Evolutionary conservation across 345 rosid species (phyloP).

Genomic region (Carallia brachiata): DNA sequence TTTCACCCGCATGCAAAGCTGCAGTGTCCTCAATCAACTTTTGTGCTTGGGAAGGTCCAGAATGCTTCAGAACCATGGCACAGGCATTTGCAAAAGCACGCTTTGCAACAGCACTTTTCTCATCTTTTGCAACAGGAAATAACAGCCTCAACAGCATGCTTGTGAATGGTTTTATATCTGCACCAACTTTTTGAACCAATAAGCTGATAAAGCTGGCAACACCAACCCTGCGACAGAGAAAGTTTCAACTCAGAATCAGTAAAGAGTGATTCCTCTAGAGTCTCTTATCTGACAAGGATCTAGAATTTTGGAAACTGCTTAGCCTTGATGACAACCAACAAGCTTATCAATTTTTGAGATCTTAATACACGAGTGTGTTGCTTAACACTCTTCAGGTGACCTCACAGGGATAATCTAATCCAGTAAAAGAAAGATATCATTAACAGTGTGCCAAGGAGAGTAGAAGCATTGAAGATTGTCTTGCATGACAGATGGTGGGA

Average conservation of each 20-base stretch:
- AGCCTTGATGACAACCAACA: too few species aligned
- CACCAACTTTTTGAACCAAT: slow-evolving; percentile 76
- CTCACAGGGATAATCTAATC: background rate
- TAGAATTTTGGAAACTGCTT: background rate
- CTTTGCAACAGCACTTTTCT: slow-evolving; percentile 73
- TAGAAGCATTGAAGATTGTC: background rate
- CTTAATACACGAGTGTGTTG: too few species aligned
- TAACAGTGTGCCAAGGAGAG: background rate
- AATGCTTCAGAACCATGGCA: slow-evolving; percentile 69
- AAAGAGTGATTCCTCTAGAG: background rate
- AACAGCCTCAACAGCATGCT: slow-evolving; percentile 62
- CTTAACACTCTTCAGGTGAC: background rate
- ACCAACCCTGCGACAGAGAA: slow-evolving; percentile 66
- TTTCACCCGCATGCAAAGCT: slow-evolving; percentile 76
- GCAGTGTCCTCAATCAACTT: slow-evolving; percentile 81
- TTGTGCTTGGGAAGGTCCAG: slow-evolving; percentile 65
- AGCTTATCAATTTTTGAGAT: too few species aligned
- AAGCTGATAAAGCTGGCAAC: slow-evolving; percentile 83
- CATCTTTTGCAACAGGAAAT: slow-evolving; percentile 80
- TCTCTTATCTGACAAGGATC: background rate
- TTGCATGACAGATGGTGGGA: background rate
- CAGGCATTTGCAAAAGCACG: slow-evolving; percentile 96
- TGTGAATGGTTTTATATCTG: slow-evolving; percentile 69
- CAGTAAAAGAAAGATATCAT: background rate
- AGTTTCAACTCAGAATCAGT: slow-evolving; percentile 1